phyloP scores from a whole-genome alignment of 306 rosid genomes.

The Geum urbanum region DNA sequence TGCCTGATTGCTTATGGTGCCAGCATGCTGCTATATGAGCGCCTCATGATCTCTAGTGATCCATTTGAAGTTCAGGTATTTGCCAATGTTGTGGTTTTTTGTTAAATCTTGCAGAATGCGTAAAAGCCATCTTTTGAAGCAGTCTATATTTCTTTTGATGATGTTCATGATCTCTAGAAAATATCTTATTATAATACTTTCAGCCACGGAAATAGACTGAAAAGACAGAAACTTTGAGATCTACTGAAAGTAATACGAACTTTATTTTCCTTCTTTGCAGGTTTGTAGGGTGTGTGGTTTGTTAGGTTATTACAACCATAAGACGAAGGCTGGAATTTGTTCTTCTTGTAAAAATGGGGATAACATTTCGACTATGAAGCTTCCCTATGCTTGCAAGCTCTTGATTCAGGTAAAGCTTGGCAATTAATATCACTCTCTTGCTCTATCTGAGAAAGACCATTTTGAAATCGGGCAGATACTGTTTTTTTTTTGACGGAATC shows the following conservation, averaged over 20 bases:
- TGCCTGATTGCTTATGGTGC: constrained; percentile 96
- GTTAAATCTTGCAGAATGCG: neutral
- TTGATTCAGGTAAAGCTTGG: constrained; percentile 62
- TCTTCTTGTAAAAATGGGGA: constrained; percentile 84
- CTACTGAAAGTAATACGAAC: neutral
- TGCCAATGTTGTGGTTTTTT: neutral
- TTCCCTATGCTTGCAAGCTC: constrained; percentile 98
- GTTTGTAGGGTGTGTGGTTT: constrained; percentile 79
- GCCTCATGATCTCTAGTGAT: constrained; percentile 88
- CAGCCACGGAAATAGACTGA: neutral
- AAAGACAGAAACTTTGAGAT: neutral
- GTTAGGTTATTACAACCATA: constrained; percentile 82
- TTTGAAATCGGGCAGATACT: neutral
- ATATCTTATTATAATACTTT: neutral
- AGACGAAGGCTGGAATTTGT: constrained; percentile 72
- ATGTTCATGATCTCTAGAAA: no score
- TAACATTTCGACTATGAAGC: constrained; percentile 69
- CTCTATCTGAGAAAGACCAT: neutral
- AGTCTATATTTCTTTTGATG: neutral
- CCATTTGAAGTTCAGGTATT: constrained; percentile 90
- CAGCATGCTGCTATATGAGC: constrained; percentile 85
- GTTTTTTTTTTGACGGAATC: no score
- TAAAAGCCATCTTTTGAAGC: neutral
- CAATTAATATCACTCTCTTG: neutral
- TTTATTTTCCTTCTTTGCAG: neutral